Base-by-base conservation (phyloP, 208 protist species). In the Polymyxa betae region DNA sequence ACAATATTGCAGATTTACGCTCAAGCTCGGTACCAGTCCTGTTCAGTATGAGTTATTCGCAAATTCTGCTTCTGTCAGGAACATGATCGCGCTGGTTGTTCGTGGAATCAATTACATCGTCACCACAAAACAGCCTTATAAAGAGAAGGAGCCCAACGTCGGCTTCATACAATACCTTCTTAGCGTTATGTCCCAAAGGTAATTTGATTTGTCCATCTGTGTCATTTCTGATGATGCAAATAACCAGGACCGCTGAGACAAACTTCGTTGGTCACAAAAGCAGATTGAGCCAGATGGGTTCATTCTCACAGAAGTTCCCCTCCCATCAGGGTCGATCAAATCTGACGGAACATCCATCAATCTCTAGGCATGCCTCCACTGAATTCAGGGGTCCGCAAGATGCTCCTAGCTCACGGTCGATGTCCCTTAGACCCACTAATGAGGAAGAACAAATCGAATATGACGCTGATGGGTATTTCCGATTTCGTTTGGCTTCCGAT, bases 31-130 rank as follows among this genome's bases (percentile, higher is more conserved):
- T 35, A n/a, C 5, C 5, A 82, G 35, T 20, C 5, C 12, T 16
- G 16, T n/a, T 35, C 72, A 5, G 72, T 45, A 38, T 35, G 72
- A 82, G 16, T 82, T 82, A 12, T 12, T 82, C 16, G 72, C 72
- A 5, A 12, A 5, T 12, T 82, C 72, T 40, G 16, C 72, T 82
- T 5, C n/a, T 12, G 5, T n/a, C 16, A 5, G 72, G 5, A 35
- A 82, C n/a, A 5, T 82, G 72, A 82, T 82, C 35, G 72, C 35
- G 5, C 16, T 82, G 72, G 35, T n/a, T 82, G 72, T 82, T 38
- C 72, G 72, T 5, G 72, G 35, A 45, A 5, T 82, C 5, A 82
- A 82, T n/a, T 43, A 40, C 40, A n/a, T 82, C n/a, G 72, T 82
- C 35, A 20, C 72, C 5, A 82, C 10, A 5, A 82, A 82, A n/a